These are phyloP conservation scores for Peribolospora baueri DNA, from an alignment of 768 basidiomycete genomes.

Conservation along the genomic window DNA sequence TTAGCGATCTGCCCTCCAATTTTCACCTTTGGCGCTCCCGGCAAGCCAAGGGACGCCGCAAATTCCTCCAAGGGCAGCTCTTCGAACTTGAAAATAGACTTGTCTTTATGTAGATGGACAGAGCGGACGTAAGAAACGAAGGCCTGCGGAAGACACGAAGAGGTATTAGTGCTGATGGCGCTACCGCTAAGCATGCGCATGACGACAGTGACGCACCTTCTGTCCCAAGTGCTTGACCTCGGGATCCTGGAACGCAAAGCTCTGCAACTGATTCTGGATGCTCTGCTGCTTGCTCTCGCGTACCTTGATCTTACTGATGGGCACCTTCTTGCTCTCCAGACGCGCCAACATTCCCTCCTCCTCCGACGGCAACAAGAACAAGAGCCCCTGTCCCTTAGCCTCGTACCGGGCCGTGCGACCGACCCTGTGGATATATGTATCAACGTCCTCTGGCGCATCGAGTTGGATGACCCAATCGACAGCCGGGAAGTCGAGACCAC, in stretches of 20 bases:
- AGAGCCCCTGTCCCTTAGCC: constrained; percentile 57
- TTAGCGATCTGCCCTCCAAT: constrained; percentile 60
- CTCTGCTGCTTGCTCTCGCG: constrained; percentile 54
- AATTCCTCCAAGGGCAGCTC: constrained; percentile 60
- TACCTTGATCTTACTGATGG: constrained; percentile 51
- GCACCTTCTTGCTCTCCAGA: constrained; percentile 45
- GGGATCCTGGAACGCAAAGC: constrained; percentile 74
- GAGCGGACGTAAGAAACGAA: constrained; percentile 91
- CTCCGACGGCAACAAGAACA: constrained; percentile 70
- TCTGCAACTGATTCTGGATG: constrained; percentile 71
- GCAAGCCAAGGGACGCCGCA: constrained; percentile 71
- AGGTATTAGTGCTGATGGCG: neutral
- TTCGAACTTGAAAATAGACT: constrained; percentile 64
- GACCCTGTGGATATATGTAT: constrained; percentile 92
- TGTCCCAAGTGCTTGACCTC: constrained; percentile 95
- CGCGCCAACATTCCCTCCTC: constrained; percentile 66
- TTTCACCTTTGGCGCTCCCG: constrained; percentile 88
- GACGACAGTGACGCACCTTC: constrained; percentile 30
- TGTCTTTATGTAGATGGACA: constrained; percentile 77
- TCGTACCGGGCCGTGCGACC: constrained; percentile 87
- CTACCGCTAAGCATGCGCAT: neutral
- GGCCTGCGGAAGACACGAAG: constrained; percentile 29
- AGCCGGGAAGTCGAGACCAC: constrained; percentile 84
- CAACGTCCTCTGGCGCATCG: constrained; percentile 88
- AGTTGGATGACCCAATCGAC: constrained; percentile 93